Evolutionary conservation across 2,329 filamentous ascomycete genomes (phyloP), one percentile per base, ranked within the genome.

Genomic region (Fusarium kyushuense): DNA sequence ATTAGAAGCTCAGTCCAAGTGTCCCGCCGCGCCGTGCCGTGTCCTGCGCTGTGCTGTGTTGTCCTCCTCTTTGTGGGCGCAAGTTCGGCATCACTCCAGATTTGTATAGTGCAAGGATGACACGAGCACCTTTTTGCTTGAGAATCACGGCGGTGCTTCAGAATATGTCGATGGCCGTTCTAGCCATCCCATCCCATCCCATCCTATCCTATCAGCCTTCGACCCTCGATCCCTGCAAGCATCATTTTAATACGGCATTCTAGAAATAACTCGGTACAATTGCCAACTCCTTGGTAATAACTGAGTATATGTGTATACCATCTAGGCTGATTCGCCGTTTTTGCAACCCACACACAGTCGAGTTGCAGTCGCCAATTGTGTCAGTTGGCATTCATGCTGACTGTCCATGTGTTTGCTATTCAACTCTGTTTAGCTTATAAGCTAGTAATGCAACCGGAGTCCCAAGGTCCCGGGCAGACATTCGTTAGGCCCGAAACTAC

Each of bases 151-250:
- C 54, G 57, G 45, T 63, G 61, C 69, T 56, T 73, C 65, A 63
- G 62, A 58, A 72, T 63, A 71, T 70, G 70, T 72, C 69, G 61
- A 58, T 67, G 56, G 35, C 35, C 35, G 35, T 38, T 38, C 35
- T 38, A 13, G 6, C 12, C 35, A 38, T 38, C 35, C 33, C 17
- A 35, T n/a, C 47, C 68, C 67, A 58, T 64, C 35, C 33, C 17
- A 35, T n/a, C 47, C 68, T 64, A 58, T 64, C 62, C 65, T 65
- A 59, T 58, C 58, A 58, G 65, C 62, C 53, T 54, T 41, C 47
- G 21, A 49, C 48, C 65, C 71, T 67, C 67, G 62, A 71, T 72
- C 71, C 71, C 54, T 72, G 71, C 35, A 52, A 23, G 32, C 21
- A 54, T 51, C 32, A 38, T 14, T 29, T 51, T 25, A 19, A 23